Evolutionary conservation across 495 filamentous ascomycete genomes (phyloP), one percentile per base, ranked within the genome.

Genomic region (Letharia lupina): DNA sequence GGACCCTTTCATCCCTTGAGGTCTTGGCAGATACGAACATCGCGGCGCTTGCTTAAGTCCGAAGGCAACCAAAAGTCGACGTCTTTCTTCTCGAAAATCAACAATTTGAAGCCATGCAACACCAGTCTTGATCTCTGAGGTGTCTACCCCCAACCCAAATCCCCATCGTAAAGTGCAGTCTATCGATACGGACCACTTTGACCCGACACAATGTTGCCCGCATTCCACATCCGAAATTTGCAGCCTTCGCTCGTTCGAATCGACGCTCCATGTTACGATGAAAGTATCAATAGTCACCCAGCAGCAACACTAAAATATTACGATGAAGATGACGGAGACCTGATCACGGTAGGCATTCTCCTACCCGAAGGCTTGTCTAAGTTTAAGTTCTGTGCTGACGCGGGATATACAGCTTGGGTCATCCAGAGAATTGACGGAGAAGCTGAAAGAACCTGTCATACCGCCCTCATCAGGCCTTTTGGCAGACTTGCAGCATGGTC

Each of bases 301-400:
- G 75, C 76, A 42, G 80, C 82, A 16, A 76, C 74, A 37, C 65
- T 85, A 62, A 82, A 75, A 16, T 85, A 85, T 71, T 40, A 78
- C 20, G 83, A 85, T 68, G 80, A 83, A 45, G 83, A 84, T 67
- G 81, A 83, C 68, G 81, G 37, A 28, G 63, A 82, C 62, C 68
- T 78, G 52, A 84, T 85, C 62, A 83, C 77, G 20, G 83, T 84
- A 70, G 74, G 80, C 71, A 10, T 37, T 42, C 9, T 44, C 20
- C 28, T 11, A 23, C 13, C 61, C 33, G 44, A 61, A 48, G 23
- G 47, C 44, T 63, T 66, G 33, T 59, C 45, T 10, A 58, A 64
- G 37, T 33, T 35, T 10, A 52, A 64, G 37, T 33, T 39, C 31
- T 33, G 52, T 37, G 59, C 47, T 62, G 37, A 68, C 72, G 69